These are phyloP conservation scores for Morella rubra DNA, from an alignment of 306 rosid genomes.

Conservation along the genomic window DNA sequence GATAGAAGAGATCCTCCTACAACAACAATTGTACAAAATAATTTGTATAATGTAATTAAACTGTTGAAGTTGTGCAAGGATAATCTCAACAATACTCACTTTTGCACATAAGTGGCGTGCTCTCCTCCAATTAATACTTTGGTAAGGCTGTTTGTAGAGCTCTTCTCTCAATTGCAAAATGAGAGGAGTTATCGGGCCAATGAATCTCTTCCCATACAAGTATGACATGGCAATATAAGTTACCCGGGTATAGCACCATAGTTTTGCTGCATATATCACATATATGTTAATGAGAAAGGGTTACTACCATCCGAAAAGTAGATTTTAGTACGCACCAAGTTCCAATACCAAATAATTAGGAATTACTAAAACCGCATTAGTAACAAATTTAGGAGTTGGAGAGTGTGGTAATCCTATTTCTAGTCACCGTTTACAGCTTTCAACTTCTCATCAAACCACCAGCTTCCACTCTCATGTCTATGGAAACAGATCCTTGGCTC, in stretches of 20 bases:
- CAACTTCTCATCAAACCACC: too few species aligned
- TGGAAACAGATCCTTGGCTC: neutral
- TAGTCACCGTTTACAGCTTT: too few species aligned
- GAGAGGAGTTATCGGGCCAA: slow-evolving; percentile 74
- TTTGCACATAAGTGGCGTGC: slow-evolving; percentile 60
- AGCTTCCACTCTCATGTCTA: neutral
- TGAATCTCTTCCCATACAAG: slow-evolving; percentile 68
- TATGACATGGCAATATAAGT: slow-evolving; percentile 79
- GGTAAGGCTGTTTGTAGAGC: slow-evolving; percentile 46
- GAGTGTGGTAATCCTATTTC: too few species aligned
- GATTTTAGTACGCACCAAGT: too few species aligned
- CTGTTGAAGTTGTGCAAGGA: too few species aligned
- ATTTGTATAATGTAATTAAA: neutral
- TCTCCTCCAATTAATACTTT: slow-evolving; percentile 53
- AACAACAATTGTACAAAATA: neutral
- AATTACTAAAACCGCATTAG: too few species aligned
- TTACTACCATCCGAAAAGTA: too few species aligned
- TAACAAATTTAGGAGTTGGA: too few species aligned
- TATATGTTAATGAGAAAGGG: too few species aligned
- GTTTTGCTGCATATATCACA: slow-evolving; percentile 54
- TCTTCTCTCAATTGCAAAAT: slow-evolving; percentile 58
- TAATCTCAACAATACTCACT: slow-evolving; percentile 22
- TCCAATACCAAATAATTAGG: too few species aligned
- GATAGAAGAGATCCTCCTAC: slow-evolving; percentile 66
- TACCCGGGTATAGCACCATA: slow-evolving; percentile 78